A percentile compares a stretch with the other conserved stretches of the same genome.
phyloP scores from a whole-genome alignment of 192 early-diverging fungal genomes.

The Backusella sp. region DNA sequence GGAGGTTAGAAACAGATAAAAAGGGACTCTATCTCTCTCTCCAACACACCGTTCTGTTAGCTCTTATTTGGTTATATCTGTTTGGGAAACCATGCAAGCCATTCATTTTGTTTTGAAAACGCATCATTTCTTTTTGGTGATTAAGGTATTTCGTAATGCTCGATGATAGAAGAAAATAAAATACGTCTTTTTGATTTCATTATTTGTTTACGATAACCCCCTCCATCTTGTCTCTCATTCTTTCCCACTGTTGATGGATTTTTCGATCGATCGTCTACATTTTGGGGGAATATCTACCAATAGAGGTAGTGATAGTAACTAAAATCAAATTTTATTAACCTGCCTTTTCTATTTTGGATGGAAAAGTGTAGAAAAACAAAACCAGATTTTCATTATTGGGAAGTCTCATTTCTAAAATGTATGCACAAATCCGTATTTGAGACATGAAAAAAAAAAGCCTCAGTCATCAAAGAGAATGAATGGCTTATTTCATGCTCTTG shows the following conservation, averaged over 20 bases:
- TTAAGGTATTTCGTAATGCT: neutral
- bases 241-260: neutral
- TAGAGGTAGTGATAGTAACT: neutral
- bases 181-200: neutral
- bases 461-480: neutral
- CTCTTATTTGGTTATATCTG: neutral
- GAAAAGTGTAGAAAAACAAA: neutral
- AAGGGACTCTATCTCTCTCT: neutral
- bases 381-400: neutral
- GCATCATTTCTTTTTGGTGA: neutral
- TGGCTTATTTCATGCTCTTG: neutral
- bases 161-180: neutral
- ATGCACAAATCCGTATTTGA: neutral
- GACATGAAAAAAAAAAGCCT: neutral
- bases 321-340: neutral
- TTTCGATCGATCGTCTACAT: neutral
- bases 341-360: neutral
- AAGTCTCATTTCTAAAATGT: neutral
- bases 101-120: neutral
- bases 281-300: neutral
- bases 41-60: neutral
- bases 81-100: neutral
- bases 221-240: neutral
- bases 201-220: neutral
- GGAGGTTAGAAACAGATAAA: neutral